A percentile compares a stretch with the other conserved stretches of the same genome.
These are phyloP conservation scores for Malus orientalis DNA, from an alignment of 306 rosid species.

Conservation along the genomic window DNA sequence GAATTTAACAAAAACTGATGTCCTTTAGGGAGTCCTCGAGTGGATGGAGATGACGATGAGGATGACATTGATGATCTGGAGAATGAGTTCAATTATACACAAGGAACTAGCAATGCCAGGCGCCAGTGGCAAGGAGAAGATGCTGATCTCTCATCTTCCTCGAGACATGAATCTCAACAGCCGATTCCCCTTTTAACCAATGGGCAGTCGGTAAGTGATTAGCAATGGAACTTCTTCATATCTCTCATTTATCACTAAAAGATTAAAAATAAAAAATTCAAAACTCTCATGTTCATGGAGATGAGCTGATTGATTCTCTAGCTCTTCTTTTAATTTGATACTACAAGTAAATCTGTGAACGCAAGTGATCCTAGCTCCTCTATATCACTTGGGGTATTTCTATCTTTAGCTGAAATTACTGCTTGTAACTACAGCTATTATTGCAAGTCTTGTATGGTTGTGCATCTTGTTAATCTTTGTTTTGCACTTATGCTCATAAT, in stretches of 20 bases:
- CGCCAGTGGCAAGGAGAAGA: slow-evolving; percentile 81
- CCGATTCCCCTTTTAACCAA: slow-evolving; percentile 87
- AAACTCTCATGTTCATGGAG: neutral
- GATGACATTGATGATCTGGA: slow-evolving; percentile 84
- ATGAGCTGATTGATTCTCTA: neutral
- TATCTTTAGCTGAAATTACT: neutral
- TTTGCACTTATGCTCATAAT: neutral
- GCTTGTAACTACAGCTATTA: neutral
- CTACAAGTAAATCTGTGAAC: neutral
- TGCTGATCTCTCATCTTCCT: slow-evolving; percentile 71
- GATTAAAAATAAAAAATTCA: neutral
- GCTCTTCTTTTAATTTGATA: neutral
- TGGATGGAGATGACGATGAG: slow-evolving; percentile 94
- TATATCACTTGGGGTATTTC: neutral
- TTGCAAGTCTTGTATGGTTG: neutral
- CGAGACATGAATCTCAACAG: slow-evolving; percentile 80
- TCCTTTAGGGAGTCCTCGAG: slow-evolving; percentile 84
- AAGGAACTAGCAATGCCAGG: slow-evolving; percentile 48
- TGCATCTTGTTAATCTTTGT: neutral
- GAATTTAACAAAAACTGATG: slow-evolving; percentile 9
- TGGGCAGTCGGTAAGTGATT: slow-evolving; percentile 60
- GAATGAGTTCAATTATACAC: slow-evolving; percentile 64
- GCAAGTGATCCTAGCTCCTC: neutral
- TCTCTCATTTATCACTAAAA: neutral
- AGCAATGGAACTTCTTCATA: neutral